Conservation (phyloP, 2,329 filamentous ascomycete genomes). For the Phaeophleospora eucalypticola region DNA sequence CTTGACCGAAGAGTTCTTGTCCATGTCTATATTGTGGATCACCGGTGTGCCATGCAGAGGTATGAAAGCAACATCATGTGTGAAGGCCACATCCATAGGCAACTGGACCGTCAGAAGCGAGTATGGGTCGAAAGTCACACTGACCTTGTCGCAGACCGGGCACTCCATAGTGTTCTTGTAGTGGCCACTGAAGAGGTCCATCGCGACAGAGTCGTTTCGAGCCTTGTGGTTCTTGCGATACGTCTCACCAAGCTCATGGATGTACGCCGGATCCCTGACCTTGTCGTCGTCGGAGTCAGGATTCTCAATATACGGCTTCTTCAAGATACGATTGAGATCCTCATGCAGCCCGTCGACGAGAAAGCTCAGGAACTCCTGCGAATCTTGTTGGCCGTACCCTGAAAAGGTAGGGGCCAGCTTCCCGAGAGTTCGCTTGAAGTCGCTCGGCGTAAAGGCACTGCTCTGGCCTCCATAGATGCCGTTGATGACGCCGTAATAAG, state of each 20-base stretch:
- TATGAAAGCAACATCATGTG: constrained; percentile 68
- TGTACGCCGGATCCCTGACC: constrained; percentile 74
- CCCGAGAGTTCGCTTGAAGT: constrained; percentile 80
- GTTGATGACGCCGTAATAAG: constrained; percentile 71
- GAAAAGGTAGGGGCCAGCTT: constrained; percentile 80
- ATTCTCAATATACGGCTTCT: constrained; percentile 97
- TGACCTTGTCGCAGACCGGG: constrained; percentile 86
- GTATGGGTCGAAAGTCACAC: constrained; percentile 98
- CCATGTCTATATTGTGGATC: constrained; percentile 71
- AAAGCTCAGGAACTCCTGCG: constrained; percentile 94
- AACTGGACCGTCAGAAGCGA: constrained; percentile 89
- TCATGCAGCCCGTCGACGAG: constrained; percentile 92
- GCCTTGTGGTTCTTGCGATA: constrained; percentile 90
- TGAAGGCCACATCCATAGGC: constrained; percentile 80
- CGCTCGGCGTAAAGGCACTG: constrained; percentile 68
- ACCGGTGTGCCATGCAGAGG: constrained; percentile 70
- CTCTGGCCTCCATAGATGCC: constrained; percentile 71
- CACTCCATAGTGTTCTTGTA: constrained; percentile 98
- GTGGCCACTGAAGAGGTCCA: constrained; percentile 93
- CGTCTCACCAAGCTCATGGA: constrained; percentile 77
- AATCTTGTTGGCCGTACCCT: constrained; percentile 93
- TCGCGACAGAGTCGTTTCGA: constrained; percentile 90
- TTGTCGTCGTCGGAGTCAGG: constrained; percentile 97
- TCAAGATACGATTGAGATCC: constrained; percentile 86
- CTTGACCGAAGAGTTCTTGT: constrained; percentile 68